Evolutionary conservation across 2,329 filamentous ascomycete genomes (phyloP).

Genomic region (Harringtonia aguacate): DNA sequence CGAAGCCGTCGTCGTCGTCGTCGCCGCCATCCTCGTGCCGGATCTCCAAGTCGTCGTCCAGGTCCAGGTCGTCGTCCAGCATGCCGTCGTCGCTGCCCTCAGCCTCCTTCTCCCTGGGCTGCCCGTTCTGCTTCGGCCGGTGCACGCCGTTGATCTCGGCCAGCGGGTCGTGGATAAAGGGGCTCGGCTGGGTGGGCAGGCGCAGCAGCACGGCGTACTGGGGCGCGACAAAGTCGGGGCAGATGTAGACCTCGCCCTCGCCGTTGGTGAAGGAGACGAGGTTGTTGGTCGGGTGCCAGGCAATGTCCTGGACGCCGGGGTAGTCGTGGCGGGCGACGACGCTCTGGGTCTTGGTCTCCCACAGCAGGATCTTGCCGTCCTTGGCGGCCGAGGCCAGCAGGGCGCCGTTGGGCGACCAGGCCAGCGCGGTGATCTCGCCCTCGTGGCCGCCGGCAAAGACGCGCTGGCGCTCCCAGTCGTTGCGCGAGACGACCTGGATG

Average conservation of each 20-base stretch:
- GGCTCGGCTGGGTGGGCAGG: constrained; percentile 59
- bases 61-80: constrained; percentile 20
- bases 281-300: constrained; percentile 87
- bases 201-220: constrained; percentile 47
- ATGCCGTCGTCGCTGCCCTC: constrained; percentile 2
- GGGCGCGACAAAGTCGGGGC: constrained; percentile 55
- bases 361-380: constrained; percentile 63
- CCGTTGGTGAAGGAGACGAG: constrained; percentile 84
- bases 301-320: constrained; percentile 71
- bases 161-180: constrained; percentile 74
- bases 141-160: constrained; percentile 47
- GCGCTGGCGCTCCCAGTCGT: constrained; percentile 81
- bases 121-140: neutral
- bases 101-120: constrained; percentile 2
- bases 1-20: constrained; percentile 64
- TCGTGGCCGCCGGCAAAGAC: constrained; percentile 70
- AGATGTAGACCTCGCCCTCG: constrained; percentile 88
- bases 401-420: constrained; percentile 93
- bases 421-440: constrained; percentile 73
- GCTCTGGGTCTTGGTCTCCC: constrained; percentile 83
- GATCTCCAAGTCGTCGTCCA: constrained; percentile 43
- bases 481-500: constrained; percentile 76
- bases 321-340: constrained; percentile 71
- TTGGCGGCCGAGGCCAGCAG: constrained; percentile 63
- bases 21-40: constrained; percentile 41